These are phyloP conservation scores for Xylariomycetidae sp. DNA, from an alignment of 2,329 filamentous ascomycete species.

Conservation along the genomic window DNA sequence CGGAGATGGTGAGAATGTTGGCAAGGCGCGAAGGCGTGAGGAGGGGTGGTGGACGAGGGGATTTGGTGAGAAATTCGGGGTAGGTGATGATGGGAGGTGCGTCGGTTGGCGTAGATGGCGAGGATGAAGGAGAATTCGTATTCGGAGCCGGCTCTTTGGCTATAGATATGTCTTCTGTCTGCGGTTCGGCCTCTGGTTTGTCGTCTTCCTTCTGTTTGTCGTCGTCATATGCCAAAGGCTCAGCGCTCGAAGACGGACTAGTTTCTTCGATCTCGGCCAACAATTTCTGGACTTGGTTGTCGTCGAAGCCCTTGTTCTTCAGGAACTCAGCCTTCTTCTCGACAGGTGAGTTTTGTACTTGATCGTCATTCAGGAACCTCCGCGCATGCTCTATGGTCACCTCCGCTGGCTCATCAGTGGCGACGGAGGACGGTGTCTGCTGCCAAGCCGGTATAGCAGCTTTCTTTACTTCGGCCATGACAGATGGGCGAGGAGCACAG, in stretches of 20 bases:
- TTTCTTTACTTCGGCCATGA: conserved; percentile 15
- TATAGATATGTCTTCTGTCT: background rate
- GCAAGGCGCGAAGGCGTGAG: conserved; percentile 56
- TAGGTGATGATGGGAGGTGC: conserved; percentile 63
- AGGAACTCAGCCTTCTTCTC: conserved; percentile 76
- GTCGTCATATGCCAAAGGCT: too few relatives aligned
- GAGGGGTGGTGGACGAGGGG: conserved; percentile 53
- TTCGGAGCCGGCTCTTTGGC: conserved; percentile 2
- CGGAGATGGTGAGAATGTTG: conserved; percentile 54
- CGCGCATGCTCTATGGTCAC: conserved; percentile 59
- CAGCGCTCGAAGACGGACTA: conserved; percentile 2
- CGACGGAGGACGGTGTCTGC: conserved; percentile 9
- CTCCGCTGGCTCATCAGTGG: conserved; percentile 13
- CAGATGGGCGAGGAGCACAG: too few relatives aligned
- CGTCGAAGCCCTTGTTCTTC: conserved; percentile 66
- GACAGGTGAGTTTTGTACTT: conserved; percentile 62
- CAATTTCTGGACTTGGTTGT: conserved; percentile 64
- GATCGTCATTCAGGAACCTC: conserved; percentile 70
- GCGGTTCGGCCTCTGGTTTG: conserved; percentile 1
- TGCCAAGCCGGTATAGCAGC: conserved; percentile 19
- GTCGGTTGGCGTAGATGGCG: conserved; percentile 29
- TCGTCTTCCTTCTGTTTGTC: too few relatives aligned
- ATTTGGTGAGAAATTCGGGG: conserved; percentile 62
- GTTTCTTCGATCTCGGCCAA: conserved; percentile 34
- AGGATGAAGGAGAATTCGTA: conserved; percentile 6